Evolutionary conservation across 352 stramenopile species (phyloP).

Genomic region (Phytopythium litorale): DNA sequence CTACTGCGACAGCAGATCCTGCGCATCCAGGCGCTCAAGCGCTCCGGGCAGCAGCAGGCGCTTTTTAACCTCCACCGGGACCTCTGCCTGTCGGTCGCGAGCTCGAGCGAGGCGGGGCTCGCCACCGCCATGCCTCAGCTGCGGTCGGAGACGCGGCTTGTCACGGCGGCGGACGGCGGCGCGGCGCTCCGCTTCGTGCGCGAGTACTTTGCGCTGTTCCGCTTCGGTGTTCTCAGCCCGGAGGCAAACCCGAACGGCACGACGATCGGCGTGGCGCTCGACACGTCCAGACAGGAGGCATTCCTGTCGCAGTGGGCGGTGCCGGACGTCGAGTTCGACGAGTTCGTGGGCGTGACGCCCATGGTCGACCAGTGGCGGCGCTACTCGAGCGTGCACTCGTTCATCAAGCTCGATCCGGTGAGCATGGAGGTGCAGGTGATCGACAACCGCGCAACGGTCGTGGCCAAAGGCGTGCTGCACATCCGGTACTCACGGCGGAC

Average conservation of each 20-base stretch:
- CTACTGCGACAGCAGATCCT: constrained; percentile 7
- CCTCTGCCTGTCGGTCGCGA: background rate
- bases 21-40: background rate
- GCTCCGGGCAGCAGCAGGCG: background rate
- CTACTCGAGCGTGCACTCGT: constrained; percentile 13
- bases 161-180: constrained; percentile 5
- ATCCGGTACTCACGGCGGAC: constrained; percentile 30
- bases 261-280: background rate
- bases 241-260: background rate
- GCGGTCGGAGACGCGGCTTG: background rate
- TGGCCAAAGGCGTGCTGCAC: constrained; percentile 20
- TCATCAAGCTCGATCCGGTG: constrained; percentile 16
- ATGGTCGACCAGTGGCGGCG: constrained; percentile 16
- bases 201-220: constrained; percentile 21
- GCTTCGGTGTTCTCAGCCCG: constrained; percentile 11
- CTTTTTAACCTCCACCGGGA: background rate
- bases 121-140: background rate
- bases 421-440: constrained; percentile 8
- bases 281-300: constrained; percentile 5
- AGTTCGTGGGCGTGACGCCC: constrained; percentile 1
- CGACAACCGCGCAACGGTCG: constrained; percentile 12
- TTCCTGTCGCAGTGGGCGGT: constrained; percentile 9
- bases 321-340: constrained; percentile 13
- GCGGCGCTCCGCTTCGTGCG: constrained; percentile 22
- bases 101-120: background rate